These are phyloP conservation scores for Wickerhamomyces sp. DNA, from an alignment of 1,139 yeast species.

Conservation along the genomic window DNA sequence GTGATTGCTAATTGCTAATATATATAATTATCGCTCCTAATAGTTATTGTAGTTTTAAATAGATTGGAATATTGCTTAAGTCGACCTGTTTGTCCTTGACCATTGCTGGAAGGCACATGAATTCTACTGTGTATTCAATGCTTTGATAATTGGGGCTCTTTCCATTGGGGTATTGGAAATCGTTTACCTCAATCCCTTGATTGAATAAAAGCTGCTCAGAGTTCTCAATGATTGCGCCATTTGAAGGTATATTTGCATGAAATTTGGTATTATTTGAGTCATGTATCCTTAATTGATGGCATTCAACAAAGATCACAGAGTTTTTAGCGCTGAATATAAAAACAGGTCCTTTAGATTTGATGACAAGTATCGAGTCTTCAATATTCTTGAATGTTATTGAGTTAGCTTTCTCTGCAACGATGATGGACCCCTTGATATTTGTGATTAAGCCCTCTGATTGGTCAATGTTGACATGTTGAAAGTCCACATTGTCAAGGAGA, in stretches of 20 bases:
- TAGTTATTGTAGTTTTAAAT: no score
- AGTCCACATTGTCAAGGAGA: not conserved
- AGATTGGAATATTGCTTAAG: not conserved
- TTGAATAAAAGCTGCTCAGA: conserved; percentile 26
- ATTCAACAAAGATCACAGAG: conserved; percentile 27
- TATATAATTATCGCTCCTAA: not conserved
- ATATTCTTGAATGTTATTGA: conserved; percentile 19
- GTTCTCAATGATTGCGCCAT: conserved; percentile 32
- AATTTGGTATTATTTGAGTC: conserved; percentile 23
- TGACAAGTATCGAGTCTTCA: conserved; percentile 19
- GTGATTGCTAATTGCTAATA: not conserved
- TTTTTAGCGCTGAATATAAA: conserved; percentile 28
- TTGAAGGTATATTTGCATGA: conserved; percentile 22
- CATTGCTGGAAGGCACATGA: not conserved
- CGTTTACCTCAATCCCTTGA: conserved; percentile 23
- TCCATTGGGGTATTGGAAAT: conserved; percentile 29
- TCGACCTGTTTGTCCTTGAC: not conserved
- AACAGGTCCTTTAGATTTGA: conserved; percentile 33
- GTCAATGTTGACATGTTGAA: not conserved
- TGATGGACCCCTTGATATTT: conserved; percentile 4
- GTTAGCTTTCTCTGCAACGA: conserved; percentile 1
- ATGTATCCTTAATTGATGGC: conserved; percentile 43
- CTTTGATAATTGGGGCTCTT: conserved; percentile 7
- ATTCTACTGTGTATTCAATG: not conserved
- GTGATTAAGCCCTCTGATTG: conserved; percentile 1